Percentiles rank a stretch among this genome's conserved stretches.
Conservation (phyloP, 176 grass and related monocot genomes). For the Oryza nivara region DNA sequence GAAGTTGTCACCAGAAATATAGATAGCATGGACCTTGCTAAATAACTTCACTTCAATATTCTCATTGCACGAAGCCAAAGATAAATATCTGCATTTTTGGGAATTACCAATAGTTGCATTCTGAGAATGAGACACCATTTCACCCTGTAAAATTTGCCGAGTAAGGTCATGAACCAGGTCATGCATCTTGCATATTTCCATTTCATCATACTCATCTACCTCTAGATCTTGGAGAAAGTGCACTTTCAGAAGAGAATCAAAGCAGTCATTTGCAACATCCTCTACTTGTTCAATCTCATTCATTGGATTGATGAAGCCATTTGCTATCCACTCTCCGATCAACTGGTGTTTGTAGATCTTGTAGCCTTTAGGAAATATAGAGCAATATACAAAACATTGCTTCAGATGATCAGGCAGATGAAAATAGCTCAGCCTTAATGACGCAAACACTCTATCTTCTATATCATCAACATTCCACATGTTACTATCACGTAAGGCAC, state of each 20-base stretch:
- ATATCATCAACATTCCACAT: neutral
- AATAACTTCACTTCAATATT: neutral
- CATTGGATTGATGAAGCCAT: neutral
- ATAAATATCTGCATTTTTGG: neutral
- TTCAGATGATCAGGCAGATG: conserved; percentile 18
- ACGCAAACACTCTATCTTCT: neutral
- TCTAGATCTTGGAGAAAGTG: conserved; percentile 8
- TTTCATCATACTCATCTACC: rapidly evolving
- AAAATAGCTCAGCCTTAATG: conserved; percentile 31
- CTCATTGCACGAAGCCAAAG: neutral
- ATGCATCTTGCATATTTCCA: neutral
- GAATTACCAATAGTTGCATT: neutral
- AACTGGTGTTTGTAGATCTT: no score
- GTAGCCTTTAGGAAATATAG: neutral
- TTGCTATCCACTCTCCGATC: conserved; percentile 26
- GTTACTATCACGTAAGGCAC: neutral
- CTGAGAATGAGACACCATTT: neutral
- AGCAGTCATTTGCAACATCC: neutral
- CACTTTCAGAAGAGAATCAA: conserved; percentile 1
- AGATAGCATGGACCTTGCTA: neutral
- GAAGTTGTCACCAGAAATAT: neutral
- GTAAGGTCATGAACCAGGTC: conserved; percentile 27
- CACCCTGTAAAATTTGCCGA: neutral
- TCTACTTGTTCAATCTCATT: neutral
- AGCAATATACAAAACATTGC: conserved; percentile 10